A percentile compares a stretch with the other conserved stretches of the same genome.
Evolutionary conservation across 257 asterid species (phyloP).

Genomic region (Solanum sitiens): DNA sequence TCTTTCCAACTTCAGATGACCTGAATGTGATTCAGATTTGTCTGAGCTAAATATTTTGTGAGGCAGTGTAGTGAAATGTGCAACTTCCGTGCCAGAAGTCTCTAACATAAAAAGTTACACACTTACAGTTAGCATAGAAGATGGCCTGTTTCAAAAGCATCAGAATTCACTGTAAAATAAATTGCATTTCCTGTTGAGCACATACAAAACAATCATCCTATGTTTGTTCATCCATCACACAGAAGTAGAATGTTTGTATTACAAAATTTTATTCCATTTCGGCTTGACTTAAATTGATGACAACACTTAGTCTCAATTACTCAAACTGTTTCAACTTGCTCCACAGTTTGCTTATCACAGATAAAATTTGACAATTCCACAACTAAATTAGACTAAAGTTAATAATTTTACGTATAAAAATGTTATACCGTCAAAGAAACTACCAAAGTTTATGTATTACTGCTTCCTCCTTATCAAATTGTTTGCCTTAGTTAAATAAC

Average conservation of each 20-base stretch:
- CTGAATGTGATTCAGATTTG: constrained; percentile 24
- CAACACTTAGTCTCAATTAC: not conserved
- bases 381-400: not conserved
- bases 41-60: constrained; percentile 33
- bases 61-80: constrained; percentile 40
- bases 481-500: not conserved
- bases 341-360: not conserved
- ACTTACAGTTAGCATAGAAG: not conserved
- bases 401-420: not conserved
- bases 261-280: not conserved
- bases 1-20: constrained; percentile 29
- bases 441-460: not conserved
- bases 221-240: not conserved
- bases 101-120: constrained; percentile 25
- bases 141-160: not conserved
- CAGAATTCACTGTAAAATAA: not conserved
- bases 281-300: not conserved
- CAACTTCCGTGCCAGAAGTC: constrained; percentile 23
- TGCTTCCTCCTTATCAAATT: not conserved
- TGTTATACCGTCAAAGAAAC: not conserved
- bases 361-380: not conserved
- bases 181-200: not conserved
- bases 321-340: not conserved
- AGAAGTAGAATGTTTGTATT: not conserved
- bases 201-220: not conserved